Conservation (phyloP, 176 grass and related monocot genomes). For the Triticum dicoccoides region DNA sequence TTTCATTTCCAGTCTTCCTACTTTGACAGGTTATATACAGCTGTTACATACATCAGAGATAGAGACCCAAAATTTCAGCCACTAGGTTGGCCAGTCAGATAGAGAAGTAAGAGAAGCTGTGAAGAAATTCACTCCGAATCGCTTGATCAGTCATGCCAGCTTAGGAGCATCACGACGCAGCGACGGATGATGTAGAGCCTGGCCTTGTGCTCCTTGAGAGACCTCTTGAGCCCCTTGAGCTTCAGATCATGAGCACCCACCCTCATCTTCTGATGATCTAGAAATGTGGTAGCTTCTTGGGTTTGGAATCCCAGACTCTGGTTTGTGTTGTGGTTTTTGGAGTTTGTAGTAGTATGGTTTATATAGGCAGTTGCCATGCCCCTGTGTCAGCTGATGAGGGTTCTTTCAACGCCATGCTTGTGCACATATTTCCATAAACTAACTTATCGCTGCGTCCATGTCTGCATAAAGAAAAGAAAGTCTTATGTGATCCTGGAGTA, state of each 20-base stretch:
- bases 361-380: conserved; percentile 13
- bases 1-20: conserved; percentile 7
- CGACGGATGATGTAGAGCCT: conserved; percentile 65
- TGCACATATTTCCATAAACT: neutral
- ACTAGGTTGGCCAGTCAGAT: neutral
- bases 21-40: conserved; percentile 18
- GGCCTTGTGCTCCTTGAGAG: conserved; percentile 56
- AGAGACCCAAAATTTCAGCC: conserved; percentile 13
- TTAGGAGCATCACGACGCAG: conserved; percentile 59
- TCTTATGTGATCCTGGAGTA: conserved; percentile 11
- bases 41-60: conserved; percentile 21
- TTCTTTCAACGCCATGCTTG: conserved; percentile 17
- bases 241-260: conserved; percentile 35
- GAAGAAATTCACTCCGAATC: neutral
- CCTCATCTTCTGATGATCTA: conserved; percentile 29
- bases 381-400: conserved; percentile 13
- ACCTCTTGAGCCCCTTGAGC: conserved; percentile 49
- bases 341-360: conserved; percentile 8
- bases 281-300: neutral
- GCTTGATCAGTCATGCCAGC: conserved; percentile 45
- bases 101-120: neutral
- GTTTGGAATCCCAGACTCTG: neutral
- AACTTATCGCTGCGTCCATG: conserved; percentile 25
- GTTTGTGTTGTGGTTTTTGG: neutral
- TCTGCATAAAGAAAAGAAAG: conserved; percentile 25